Percentiles rank a stretch among this genome's conserved stretches.
Evolutionary conservation across 148 eudicot species (phyloP).

Genomic region (Rhododendron henanense): DNA sequence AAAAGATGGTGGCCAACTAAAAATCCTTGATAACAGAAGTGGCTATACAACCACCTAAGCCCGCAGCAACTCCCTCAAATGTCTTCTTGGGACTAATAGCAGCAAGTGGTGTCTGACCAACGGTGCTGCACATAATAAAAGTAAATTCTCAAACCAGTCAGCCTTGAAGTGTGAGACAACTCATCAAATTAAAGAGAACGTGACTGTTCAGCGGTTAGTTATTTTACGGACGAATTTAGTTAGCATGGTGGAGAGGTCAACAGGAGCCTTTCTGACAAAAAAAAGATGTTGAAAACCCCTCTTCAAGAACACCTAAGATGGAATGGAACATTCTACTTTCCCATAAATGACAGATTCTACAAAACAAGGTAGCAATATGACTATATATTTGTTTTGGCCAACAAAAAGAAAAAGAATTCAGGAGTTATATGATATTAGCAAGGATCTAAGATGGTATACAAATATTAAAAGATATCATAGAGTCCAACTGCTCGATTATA

Average conservation of each 20-base stretch:
- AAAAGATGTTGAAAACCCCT: neutral
- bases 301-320: neutral
- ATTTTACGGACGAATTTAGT: neutral
- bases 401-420: neutral
- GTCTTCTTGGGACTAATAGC: conserved; percentile 91
- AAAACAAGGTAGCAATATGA: neutral
- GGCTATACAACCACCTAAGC: conserved; percentile 79
- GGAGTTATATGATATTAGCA: neutral
- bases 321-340: neutral
- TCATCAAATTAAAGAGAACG: neutral
- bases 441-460: neutral
- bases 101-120: conserved; percentile 66
- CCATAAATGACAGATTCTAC: neutral
- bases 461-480: neutral
- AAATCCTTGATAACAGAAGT: conserved; percentile 55
- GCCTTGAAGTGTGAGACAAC: neutral
- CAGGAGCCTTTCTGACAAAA: neutral
- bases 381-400: neutral
- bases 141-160: neutral
- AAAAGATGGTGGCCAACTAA: conserved; percentile 74
- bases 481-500: neutral
- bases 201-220: neutral
- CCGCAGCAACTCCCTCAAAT: conserved; percentile 86
- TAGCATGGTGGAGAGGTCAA: neutral
- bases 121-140: neutral